Evolutionary conservation across 345 rosid species (phyloP), one percentile per base, ranked within the genome.

Genomic region (Passiflora organensis): DNA sequence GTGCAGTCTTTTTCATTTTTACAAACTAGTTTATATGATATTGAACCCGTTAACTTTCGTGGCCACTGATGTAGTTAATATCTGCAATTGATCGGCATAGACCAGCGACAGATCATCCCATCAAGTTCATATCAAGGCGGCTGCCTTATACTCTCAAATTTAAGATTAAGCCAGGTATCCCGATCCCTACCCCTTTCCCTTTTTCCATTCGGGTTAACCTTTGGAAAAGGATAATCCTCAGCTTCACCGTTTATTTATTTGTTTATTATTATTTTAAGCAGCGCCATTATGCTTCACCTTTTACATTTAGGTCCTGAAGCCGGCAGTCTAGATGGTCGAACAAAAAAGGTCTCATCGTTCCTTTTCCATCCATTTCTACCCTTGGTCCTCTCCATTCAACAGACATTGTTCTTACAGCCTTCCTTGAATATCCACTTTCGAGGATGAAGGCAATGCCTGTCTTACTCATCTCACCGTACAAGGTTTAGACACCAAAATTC

Each of bases 361-460:
- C 79, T 86, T 10, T 93, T 93, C 70, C 99, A 93, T 80, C 99
- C 99, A 10, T 83, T 72, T 77, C 72, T 84, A 68, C 96, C 98
- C 39, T 76, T 91, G 3, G 93, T 86, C 21, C 77, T 91, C 48
- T 91, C 98, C 53, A 74, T 91, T 66, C 98, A 88, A 58, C 98
- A 85, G 59, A 73, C 93, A 6, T 48, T 73, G 53, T 84, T 72
- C 82, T 66, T 48, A 71, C 94, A 83, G 23, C 84, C 95, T 32
- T 75, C 89, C 23, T 77, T 87, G 69, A 93, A 93, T 62, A 89
- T 93, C 72, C 99, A 93, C 77, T 86, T 84, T 64, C 82, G 99
- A 20, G 70, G 82, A 74, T 88, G 79, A 85, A 39, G 37, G 39
- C 6, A 18, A 34, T 16, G n/a, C 15, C 5, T 28, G 13, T 38